A percentile compares a stretch with the other conserved stretches of the same genome.
These are phyloP conservation scores for Lachancea cidri DNA, from an alignment of 805 yeast genomes.

Conservation along the genomic window DNA sequence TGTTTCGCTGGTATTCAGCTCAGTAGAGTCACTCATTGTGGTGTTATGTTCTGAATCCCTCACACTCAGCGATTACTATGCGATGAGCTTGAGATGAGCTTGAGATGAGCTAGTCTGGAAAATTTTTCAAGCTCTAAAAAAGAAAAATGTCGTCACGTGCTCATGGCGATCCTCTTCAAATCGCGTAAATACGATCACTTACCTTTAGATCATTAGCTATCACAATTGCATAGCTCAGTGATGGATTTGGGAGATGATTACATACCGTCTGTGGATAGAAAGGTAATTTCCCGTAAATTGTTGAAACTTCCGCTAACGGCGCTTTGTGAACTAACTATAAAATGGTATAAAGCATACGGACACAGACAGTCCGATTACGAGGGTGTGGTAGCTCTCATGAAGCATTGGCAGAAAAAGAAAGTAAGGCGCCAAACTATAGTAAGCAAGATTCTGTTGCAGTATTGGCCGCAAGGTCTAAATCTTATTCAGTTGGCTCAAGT, in stretches of 20 bases:
- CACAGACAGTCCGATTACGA: background rate
- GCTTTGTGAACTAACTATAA: constrained; percentile 16
- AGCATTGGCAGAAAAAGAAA: constrained; percentile 11
- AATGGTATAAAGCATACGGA: constrained; percentile 22
- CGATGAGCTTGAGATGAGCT: constrained; percentile 1
- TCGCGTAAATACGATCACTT: no score
- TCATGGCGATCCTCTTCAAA: background rate
- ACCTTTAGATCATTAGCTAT: no score
- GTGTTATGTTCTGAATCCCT: background rate
- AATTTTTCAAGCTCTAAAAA: background rate
- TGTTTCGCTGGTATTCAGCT: no score
- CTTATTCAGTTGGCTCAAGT: constrained; percentile 49
- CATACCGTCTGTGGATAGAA: constrained; percentile 15
- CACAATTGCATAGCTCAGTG: no score
- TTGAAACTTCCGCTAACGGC: constrained; percentile 17
- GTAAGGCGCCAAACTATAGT: constrained; percentile 14
- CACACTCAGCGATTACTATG: background rate
- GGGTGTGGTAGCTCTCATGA: constrained; percentile 5
- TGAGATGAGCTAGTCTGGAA: background rate
- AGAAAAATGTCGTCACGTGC: background rate
- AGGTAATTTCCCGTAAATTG: constrained; percentile 15
- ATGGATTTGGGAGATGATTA: constrained; percentile 18
- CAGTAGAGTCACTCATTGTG: background rate
- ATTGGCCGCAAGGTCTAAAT: constrained; percentile 25
- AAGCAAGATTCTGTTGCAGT: constrained; percentile 13